Conservation (phyloP, 2,329 filamentous ascomycete genomes). For the Penicillium sp. region DNA sequence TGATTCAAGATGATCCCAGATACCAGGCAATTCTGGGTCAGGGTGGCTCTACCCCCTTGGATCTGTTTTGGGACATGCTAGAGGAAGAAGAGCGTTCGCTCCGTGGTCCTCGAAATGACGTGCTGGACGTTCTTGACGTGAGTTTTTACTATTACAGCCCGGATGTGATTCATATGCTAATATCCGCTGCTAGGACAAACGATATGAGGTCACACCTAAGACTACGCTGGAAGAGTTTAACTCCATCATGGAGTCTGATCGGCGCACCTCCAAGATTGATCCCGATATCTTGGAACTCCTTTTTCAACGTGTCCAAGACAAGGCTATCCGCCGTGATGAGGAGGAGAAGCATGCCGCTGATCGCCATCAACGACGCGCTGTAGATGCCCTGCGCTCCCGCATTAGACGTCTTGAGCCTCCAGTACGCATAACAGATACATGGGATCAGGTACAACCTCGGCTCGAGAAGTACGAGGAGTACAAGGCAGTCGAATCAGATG, state of each 20-base stretch:
- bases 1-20: conserved; percentile 75
- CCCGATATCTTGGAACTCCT: conserved; percentile 74
- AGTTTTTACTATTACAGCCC: conserved; percentile 34
- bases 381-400: conserved; percentile 78
- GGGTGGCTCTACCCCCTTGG: conserved; percentile 76
- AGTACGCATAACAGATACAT: conserved; percentile 72
- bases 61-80: conserved; percentile 92
- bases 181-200: conserved; percentile 65
- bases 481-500: conserved; percentile 75
- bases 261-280: conserved; percentile 82
- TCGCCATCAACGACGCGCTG: conserved; percentile 76
- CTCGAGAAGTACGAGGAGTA: conserved; percentile 82
- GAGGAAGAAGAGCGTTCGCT: conserved; percentile 92
- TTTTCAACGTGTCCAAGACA: conserved; percentile 84
- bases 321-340: conserved; percentile 75
- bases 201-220: conserved; percentile 81
- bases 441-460: conserved; percentile 79
- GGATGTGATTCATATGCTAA: conserved; percentile 37
- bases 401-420: conserved; percentile 91
- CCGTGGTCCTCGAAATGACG: conserved; percentile 74
- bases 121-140: conserved; percentile 84
- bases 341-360: conserved; percentile 80
- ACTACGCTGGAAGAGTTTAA: conserved; percentile 88
- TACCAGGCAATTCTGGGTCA: conserved; percentile 83
- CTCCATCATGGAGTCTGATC: conserved; percentile 76